Percentiles rank a stretch among this genome's conserved stretches.
Conservation (phyloP, 2,329 filamentous ascomycete species). For the Ophiostoma perfectum region DNA sequence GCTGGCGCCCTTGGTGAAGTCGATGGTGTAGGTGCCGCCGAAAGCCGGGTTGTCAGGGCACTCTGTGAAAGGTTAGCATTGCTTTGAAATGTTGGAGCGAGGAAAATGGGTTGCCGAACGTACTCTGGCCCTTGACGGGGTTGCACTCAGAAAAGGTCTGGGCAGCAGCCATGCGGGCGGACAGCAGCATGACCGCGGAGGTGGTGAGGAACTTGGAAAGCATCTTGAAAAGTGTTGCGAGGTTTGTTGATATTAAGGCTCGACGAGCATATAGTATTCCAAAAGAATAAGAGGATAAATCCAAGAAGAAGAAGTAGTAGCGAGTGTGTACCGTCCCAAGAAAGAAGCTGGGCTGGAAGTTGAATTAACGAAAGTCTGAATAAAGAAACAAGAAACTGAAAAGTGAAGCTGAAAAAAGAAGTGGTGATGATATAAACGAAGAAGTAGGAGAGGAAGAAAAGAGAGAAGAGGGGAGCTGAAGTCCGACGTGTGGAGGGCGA, state of each 20-base stretch:
- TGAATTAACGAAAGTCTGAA: conserved; percentile 14
- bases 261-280: neutral
- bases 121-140: conserved; percentile 44
- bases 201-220: conserved; percentile 44
- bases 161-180: conserved; percentile 43
- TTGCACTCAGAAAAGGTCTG: conserved; percentile 55
- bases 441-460: neutral
- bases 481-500: conserved; percentile 17
- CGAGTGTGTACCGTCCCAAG: conserved; percentile 17
- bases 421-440: neutral
- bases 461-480: conserved; percentile 1
- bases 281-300: neutral
- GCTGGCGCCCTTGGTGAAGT: conserved; percentile 71
- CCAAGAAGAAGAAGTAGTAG: conserved; percentile 13
- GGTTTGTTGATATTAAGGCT: neutral
- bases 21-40: conserved; percentile 56
- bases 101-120: conserved; percentile 14
- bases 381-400: conserved; percentile 13
- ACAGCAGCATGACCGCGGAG: conserved; percentile 45
- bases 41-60: conserved; percentile 76
- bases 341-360: neutral
- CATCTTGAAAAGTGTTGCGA: conserved; percentile 33
- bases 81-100: neutral
- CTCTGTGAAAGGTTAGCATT: conserved; percentile 32
- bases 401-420: conserved; percentile 3